phyloP scores from a whole-genome alignment of 441 rosid species.

The Croton setiger region DNA sequence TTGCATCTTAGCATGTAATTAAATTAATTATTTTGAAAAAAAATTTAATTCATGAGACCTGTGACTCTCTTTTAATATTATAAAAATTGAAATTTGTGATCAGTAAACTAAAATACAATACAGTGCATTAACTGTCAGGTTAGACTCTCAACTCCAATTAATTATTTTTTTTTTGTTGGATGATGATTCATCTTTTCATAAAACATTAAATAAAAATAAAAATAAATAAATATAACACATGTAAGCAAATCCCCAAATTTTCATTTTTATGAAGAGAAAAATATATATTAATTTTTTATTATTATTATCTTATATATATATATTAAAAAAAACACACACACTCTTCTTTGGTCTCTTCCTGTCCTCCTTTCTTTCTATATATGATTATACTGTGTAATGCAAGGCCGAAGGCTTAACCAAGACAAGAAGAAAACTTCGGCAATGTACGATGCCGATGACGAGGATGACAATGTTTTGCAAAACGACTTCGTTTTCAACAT shows the following conservation, averaged over 20 bases:
- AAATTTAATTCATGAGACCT: too few relatives aligned
- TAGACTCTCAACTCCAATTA: too few relatives aligned
- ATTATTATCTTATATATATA: too few relatives aligned
- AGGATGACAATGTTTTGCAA: constrained; percentile 19
- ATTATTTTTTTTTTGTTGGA: too few relatives aligned
- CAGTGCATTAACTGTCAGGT: too few relatives aligned
- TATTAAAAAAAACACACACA: background rate
- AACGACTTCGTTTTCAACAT: constrained; percentile 36
- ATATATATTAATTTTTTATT: background rate
- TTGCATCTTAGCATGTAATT: too few relatives aligned
- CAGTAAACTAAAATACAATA: too few relatives aligned
- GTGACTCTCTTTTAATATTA: too few relatives aligned
- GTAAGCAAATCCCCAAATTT: background rate
- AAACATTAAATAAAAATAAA: background rate
- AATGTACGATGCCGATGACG: constrained; percentile 20
- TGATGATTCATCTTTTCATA: too few relatives aligned
- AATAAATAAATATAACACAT: background rate
- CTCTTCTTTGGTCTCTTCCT: constrained; percentile 8
- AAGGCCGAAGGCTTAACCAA: background rate
- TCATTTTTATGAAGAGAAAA: background rate
- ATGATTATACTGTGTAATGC: constrained; percentile 26
- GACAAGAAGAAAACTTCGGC: background rate
- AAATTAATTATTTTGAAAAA: too few relatives aligned
- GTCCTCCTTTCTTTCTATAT: constrained; percentile 15
- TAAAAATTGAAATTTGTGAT: too few relatives aligned